These are phyloP conservation scores for Colletotrichum aenigma DNA, from an alignment of 2,329 filamentous ascomycete genomes.

Conservation along the genomic window DNA sequence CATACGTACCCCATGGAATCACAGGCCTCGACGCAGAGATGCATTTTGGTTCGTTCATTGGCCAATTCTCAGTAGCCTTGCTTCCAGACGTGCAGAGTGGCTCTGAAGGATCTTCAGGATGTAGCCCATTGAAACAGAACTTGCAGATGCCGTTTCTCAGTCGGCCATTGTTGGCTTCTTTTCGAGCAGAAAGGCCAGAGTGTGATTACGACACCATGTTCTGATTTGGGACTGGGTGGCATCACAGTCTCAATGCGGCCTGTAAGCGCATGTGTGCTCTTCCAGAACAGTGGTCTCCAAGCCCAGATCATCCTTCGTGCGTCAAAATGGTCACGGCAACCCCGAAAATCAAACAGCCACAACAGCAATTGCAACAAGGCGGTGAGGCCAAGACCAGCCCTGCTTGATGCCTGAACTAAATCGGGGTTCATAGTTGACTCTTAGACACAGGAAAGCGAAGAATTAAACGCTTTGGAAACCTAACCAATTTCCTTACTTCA, in stretches of 20 bases:
- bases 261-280: not conserved
- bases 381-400: not conserved
- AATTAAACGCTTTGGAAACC: not conserved
- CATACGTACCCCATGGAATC: not conserved
- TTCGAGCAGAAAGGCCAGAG: not conserved
- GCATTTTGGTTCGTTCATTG: not conserved
- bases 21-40: not conserved
- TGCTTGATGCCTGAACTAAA: not conserved
- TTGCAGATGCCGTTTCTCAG: not conserved
- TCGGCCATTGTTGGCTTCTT: not conserved
- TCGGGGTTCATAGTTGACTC: not conserved
- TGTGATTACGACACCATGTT: not conserved
- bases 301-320: not conserved
- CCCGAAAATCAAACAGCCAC: not conserved
- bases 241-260: not conserved
- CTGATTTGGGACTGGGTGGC: not conserved
- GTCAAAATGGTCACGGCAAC: not conserved
- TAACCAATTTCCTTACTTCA: not conserved
- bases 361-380: not conserved
- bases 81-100: not conserved
- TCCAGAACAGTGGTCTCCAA: not conserved
- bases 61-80: not conserved
- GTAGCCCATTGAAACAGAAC: not conserved
- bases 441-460: not conserved
- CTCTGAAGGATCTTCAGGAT: not conserved